Evolutionary conservation across 2,329 filamentous ascomycete species (phyloP), one percentile per base, ranked within the genome.

Genomic region (Fusarium nematophilum): DNA sequence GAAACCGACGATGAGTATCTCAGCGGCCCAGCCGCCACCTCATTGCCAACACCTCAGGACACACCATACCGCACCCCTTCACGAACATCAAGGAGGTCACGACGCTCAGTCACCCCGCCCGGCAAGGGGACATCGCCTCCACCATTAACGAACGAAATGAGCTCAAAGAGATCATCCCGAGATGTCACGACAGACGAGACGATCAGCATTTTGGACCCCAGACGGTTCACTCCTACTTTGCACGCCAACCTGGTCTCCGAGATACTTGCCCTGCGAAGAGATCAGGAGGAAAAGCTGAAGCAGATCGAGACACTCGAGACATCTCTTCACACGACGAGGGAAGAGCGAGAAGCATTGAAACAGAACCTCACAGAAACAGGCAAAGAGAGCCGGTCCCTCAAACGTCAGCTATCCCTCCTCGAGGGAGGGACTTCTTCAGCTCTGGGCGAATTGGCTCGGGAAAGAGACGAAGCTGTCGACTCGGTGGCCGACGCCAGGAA

Each of bases 201-300:
- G 37, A 87, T 93, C 53, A 83, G 85, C 65, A 87, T 92, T 17
- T 81, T 97, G 25, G 95, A 99, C 71, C 93, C 95, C 3, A 87
- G 94, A 50, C 86, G 95, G 30, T 97, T 99, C 71, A 99, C 95
- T 0, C 95, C 95, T 2, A 98, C 93, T 0, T 79, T 99, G 9
- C 95, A 98, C 74, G 95, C 95, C 8, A 97, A 92, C 43, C 80
- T 99, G 6, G 94, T 99, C 1, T 94, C 94, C 0, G 95, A 99
- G 74, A 99, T 99, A 60, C 80, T 99, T 31, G 87, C 88, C 3
- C 78, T 99, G 43, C 87, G 93, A 17, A 85, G 95, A 53, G 95
- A 99, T 63, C 86, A 98, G 59, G 95, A 99, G 71, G 92, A 91
- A 34, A 97, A 97, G 76, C 85, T 89, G 37, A 91, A 87, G 67